A percentile compares a stretch with the other conserved stretches of the same genome.
phyloP scores from a whole-genome alignment of 2,329 filamentous ascomycete species.

The Aspergillus aculeatus region DNA sequence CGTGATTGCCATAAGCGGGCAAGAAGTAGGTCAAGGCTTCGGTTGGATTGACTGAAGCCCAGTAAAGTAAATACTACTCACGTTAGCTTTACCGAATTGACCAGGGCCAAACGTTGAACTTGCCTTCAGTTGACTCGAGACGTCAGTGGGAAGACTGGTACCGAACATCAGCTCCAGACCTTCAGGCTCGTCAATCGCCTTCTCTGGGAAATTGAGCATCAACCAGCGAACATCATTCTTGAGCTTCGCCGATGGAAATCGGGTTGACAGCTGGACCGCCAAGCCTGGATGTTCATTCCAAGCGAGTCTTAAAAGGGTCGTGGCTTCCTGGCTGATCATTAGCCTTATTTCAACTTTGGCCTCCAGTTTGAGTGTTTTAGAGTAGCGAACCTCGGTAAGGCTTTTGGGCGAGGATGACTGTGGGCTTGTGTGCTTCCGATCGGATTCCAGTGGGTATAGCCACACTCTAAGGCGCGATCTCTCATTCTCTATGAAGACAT shows the following conservation, averaged over 20 bases:
- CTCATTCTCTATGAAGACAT: conserved; percentile 79
- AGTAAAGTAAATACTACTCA: conserved; percentile 78
- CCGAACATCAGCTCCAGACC: conserved; percentile 81
- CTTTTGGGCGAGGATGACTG: conserved; percentile 45
- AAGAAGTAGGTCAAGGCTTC: conserved; percentile 92
- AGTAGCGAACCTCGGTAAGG: conserved; percentile 38
- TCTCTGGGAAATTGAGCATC: conserved; percentile 78
- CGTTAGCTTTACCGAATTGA: conserved; percentile 10
- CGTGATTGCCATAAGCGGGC: conserved; percentile 85
- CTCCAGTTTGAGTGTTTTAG: not conserved
- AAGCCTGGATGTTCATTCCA: conserved; percentile 84
- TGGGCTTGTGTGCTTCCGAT: conserved; percentile 53
- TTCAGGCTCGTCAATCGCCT: conserved; percentile 75
- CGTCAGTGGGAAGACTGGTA: conserved; percentile 70
- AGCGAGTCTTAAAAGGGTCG: conserved; percentile 71
- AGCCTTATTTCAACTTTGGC: not conserved
- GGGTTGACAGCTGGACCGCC: conserved; percentile 77
- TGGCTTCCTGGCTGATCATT: conserved; percentile 49
- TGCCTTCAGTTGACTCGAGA: conserved; percentile 82
- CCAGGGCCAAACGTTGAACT: not conserved
- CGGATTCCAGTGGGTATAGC: conserved; percentile 75
- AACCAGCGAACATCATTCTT: conserved; percentile 74
- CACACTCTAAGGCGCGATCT: conserved; percentile 81
- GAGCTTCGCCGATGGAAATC: conserved; percentile 75
- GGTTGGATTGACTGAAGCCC: conserved; percentile 88